Evolutionary conservation across 1,139 yeast genomes (phyloP).

Genomic region (Candida smagusa): DNA sequence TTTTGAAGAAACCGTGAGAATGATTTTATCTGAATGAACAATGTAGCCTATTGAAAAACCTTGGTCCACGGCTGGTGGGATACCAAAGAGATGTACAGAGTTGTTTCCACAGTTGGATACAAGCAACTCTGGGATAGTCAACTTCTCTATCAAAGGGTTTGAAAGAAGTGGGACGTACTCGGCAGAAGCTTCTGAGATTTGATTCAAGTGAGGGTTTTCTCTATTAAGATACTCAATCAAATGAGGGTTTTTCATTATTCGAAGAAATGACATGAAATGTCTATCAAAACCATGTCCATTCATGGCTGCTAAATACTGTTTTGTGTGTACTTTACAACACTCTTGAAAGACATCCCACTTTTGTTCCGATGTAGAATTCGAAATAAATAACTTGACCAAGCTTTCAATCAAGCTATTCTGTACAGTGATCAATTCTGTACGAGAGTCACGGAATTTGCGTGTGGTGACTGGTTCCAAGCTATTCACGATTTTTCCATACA

Average conservation of each 20-base stretch:
- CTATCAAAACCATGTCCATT: constrained; percentile 68
- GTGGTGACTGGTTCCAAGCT: constrained; percentile 75
- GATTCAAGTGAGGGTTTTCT: constrained; percentile 32
- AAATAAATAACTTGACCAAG: constrained; percentile 60
- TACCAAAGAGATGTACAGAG: constrained; percentile 68
- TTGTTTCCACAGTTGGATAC: constrained; percentile 74
- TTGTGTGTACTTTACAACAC: constrained; percentile 52
- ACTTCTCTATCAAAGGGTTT: constrained; percentile 50
- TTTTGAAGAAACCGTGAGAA: constrained; percentile 67
- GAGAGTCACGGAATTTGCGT: constrained; percentile 59
- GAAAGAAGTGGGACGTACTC: constrained; percentile 45
- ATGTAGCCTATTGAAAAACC: constrained; percentile 80
- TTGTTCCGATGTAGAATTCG: constrained; percentile 40
- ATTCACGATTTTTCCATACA: constrained; percentile 67
- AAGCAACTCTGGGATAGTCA: constrained; percentile 42
- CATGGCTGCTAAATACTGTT: constrained; percentile 50
- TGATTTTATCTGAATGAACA: constrained; percentile 57
- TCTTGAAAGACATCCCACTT: constrained; percentile 53
- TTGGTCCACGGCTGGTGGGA: constrained; percentile 70
- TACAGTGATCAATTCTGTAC: constrained; percentile 66
- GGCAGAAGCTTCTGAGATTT: constrained; percentile 9
- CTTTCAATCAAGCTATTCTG: constrained; percentile 54
- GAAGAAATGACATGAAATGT: constrained; percentile 62
- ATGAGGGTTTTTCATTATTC: constrained; percentile 32
- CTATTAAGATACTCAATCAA: constrained; percentile 40